These are phyloP conservation scores for Pseudisothecium myosuroides DNA, from an alignment of 225 moss, liverwort and hornwort genomes.

Conservation along the genomic window DNA sequence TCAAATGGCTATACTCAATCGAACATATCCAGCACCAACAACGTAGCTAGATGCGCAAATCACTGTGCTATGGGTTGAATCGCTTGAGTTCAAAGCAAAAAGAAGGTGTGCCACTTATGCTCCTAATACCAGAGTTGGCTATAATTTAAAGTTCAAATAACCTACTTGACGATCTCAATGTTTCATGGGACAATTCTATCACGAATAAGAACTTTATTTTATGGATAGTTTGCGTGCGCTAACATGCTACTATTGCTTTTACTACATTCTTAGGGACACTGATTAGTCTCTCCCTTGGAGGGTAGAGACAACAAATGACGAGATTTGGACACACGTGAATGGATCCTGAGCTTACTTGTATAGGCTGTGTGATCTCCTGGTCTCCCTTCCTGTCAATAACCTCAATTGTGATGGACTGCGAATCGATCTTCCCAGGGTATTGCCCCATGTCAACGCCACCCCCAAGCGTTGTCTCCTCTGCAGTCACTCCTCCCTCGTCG, in stretches of 20 bases:
- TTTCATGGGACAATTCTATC: not conserved
- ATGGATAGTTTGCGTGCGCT: not conserved
- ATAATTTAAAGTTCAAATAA: not conserved
- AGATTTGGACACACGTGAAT: not conserved
- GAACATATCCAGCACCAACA: not conserved
- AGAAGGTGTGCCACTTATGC: not conserved
- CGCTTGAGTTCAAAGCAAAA: not conserved
- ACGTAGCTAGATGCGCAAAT: not conserved
- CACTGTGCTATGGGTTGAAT: not conserved
- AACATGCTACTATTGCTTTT: not conserved
- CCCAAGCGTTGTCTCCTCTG: conserved; percentile 30
- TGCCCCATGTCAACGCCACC: conserved; percentile 22
- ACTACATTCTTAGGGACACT: not conserved
- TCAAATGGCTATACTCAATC: not conserved
- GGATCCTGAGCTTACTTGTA: conserved; percentile 51
- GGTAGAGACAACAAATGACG: not conserved
- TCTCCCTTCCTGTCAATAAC: conserved; percentile 47
- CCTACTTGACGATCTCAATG: not conserved
- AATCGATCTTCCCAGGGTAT: conserved; percentile 27
- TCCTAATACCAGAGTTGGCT: not conserved
- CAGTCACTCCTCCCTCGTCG: conserved; percentile 29
- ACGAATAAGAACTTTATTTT: not conserved
- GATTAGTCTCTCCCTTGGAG: not conserved
- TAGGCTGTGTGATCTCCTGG: conserved; percentile 68
- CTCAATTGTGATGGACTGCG: conserved; percentile 34